Base-by-base conservation (phyloP, 2,329 filamentous ascomycete genomes). In the Arthrobotrys sinensis region DNA sequence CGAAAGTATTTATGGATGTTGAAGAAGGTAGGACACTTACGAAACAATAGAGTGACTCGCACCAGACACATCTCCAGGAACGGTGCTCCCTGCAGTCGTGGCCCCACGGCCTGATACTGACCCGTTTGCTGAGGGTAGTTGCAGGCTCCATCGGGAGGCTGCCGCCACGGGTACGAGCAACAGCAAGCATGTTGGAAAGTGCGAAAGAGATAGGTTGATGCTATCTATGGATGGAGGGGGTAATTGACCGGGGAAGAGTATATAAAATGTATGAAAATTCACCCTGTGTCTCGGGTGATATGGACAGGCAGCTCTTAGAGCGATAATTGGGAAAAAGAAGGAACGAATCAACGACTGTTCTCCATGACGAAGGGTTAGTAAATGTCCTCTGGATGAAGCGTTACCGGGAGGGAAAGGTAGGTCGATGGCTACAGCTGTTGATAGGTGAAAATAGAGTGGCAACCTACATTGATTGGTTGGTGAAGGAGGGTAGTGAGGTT, bases 1-100 rank as follows among this genome's bases (percentile, higher is more conserved):
- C 10, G 5, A 46, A 24, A 24, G 12, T 19, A 45, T 19, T 48
- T 45, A 68, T 40, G 21, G n/a, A 3, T 16, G 6, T 43, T 7
- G 10, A 21, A 34, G 19, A 43, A 12, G 7, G 28, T 66, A 28
- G 28, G 8, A 50, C 21, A 79, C 76, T 72, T 24, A 79, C 76
- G 34, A 79, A 79, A 45, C 76, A 79, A 14, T 68, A 79, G 0
- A 79, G 68, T 16, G 67, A 72, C 32, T 79, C 76, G 63, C 76
- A 79, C 76, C 76, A 79, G 50, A 73, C 53, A 50, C 76, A 79
- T 45, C 76, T 65, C 76, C 76, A 79, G 14, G 76, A 79, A 21
- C 69, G 57, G 28, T 79, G 76, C 63, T 79, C 76, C 21, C 68
- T 67, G 48, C 76, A 79, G 34, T 79, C 76, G 28, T 79, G 76